Base-by-base conservation (phyloP, 495 filamentous ascomycete species). In the Penicillium lividum region DNA sequence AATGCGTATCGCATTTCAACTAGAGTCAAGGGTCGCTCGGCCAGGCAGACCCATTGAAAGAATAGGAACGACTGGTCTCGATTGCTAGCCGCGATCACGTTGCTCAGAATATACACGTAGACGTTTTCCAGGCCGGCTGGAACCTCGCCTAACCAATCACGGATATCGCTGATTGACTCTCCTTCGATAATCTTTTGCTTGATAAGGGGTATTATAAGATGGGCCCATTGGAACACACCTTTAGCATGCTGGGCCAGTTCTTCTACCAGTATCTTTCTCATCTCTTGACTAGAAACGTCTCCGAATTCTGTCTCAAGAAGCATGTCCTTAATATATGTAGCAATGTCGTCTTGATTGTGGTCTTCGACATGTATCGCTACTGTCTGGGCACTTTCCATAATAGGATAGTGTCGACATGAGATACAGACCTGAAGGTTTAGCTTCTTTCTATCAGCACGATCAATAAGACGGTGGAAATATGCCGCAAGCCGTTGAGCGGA, bases 361-460 rank as follows among this genome's bases (percentile, higher is more conserved):
- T 53, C 51, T 43, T 53, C 51, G 13, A 53, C 51, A 28, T 43
- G 0, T 53, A 53, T 53, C 16, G 0, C 51, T 53, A 27, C 3
- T 7, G 34, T 10, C 18, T 29, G 34, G 34, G 1, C 18, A 43
- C 36, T 40, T 28, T 29, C 51, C 13, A 43, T 10, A 9, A 53
- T 53, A 40, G 51, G 51, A 53, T 65, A 65, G 48, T 65, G 59
- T 54, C 63, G 63, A 52, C 56, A 65, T 28, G 56, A 59, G 30
- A 65, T 57, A 16, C 59, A 65, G 18, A 60, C 51, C 36, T 49
- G 38, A n/a, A 56, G 30, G 4, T 22, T 1, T 28, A 29, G 18
- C n/a, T 47, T 49, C 30, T 54, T 53, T 42, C 28, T 13, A 10
- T 31, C 33, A 27, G 53, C 53, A 0, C 31, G 31, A 27, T 54